Base-by-base conservation (phyloP, 257 asterid genomes). In the Salvia splendens region DNA sequence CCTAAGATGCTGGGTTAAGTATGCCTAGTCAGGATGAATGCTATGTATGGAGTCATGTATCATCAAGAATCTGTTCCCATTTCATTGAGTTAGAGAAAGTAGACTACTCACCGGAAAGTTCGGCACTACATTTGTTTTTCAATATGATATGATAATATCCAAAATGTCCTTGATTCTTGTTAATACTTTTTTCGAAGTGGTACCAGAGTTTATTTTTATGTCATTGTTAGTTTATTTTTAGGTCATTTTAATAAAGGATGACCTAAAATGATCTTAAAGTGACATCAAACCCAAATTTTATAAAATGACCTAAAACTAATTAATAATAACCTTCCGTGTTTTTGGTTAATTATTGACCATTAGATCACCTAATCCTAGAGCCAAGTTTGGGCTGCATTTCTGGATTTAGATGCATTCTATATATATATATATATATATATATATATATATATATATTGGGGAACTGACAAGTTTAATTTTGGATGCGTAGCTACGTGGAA, bases 401-500 rank as follows among this genome's bases (percentile, higher is more conserved):
- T 17, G 1, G 20, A 17, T 17, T 17, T 17, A 17, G 20, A 17
- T 17, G 20, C 20, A 17, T 17, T 38, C 1, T 38, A 1, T 6
- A 38, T 38, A 38, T 38, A 38, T 38, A 38, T 4, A 47, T 14
- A 47, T 5, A 24, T 5, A 11, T 53, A 2, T 10, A 28, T 10
- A 24, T 20, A 17, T 8, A 51, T 1, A 17, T 9, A 8, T 14
- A 17, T 3, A 51, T 3, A 17, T 36, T 60, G 51, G 60, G 38
- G 24, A 11, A 43, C 53, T 61, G 9, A 53, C 58, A 41, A 59
- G 15, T 24, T 57, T 73, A 50, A 11, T 63, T 74, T 49, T 66
- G 38, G 40, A 71, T 69, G 17, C 69, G 70, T 81, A 91, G 99
- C 66, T 94, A 84, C 75, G 82, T 88, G 88, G 92, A 91, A 79